Percentiles rank a stretch among this genome's conserved stretches.
phyloP scores from a whole-genome alignment of 371 early-diverging fungal genomes.

The Actinomortierella wolfii region DNA sequence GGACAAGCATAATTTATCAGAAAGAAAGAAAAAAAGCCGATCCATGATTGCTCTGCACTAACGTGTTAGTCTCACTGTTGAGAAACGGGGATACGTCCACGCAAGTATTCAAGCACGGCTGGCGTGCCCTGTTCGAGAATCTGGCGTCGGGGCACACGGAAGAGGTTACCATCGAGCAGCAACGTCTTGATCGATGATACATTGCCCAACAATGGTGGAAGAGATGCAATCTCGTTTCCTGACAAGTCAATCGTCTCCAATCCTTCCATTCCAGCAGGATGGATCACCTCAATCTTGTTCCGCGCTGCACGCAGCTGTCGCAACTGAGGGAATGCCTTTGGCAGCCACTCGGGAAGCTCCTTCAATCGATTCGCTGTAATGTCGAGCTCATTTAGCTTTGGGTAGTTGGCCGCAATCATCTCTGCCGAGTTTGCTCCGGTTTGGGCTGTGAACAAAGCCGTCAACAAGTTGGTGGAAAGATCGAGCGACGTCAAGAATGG shows the following conservation, averaged over 20 bases:
- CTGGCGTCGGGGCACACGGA: slow-evolving; percentile 67
- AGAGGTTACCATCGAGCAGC: slow-evolving; percentile 66
- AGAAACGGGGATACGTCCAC: slow-evolving; percentile 46
- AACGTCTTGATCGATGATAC: slow-evolving; percentile 55
- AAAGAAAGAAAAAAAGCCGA: too few species aligned
- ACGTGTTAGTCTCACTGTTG: too few species aligned
- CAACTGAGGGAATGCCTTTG: slow-evolving; percentile 53
- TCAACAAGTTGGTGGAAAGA: slow-evolving; percentile 59
- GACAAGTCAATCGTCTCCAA: slow-evolving; percentile 57
- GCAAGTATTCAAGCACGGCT: slow-evolving; percentile 62
- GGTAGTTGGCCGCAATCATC: slow-evolving; percentile 46
- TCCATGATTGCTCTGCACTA: too few species aligned
- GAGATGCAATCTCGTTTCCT: slow-evolving; percentile 60
- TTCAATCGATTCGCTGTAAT: slow-evolving; percentile 52
- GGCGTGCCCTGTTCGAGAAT: slow-evolving; percentile 67
- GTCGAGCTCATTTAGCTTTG: slow-evolving; percentile 52
- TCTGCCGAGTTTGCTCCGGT: background rate
- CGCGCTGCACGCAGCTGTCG: slow-evolving; percentile 51
- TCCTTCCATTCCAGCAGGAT: slow-evolving; percentile 51
- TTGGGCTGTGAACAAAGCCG: slow-evolving; percentile 20
- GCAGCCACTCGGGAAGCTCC: slow-evolving; percentile 49
- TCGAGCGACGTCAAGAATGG: slow-evolving; percentile 51
- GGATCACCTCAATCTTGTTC: slow-evolving; percentile 57
- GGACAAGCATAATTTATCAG: too few species aligned
- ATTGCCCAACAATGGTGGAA: slow-evolving; percentile 66